phyloP scores from a whole-genome alignment of 164 flowering plant species.

The Amborella trichopoda region DNA sequence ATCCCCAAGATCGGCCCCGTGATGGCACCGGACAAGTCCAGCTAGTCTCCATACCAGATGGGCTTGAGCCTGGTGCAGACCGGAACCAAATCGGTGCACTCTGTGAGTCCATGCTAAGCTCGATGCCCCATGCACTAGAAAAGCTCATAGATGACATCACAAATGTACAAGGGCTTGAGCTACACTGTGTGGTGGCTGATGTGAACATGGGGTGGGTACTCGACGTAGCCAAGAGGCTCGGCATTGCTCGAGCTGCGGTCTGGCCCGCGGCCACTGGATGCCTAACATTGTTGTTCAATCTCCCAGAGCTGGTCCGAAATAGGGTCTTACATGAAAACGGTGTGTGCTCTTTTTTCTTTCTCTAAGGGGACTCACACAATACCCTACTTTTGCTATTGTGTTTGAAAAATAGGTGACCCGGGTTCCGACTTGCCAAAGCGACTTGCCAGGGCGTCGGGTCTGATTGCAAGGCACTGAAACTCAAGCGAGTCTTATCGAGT shows the following conservation, averaged over 20 bases:
- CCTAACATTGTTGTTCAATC: not conserved
- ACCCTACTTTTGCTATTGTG: too few species aligned
- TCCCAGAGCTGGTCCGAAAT: not conserved
- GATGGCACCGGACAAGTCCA: constrained; percentile 1
- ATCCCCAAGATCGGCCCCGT: not conserved
- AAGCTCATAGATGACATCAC: constrained; percentile 14
- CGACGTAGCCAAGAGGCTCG: constrained; percentile 1
- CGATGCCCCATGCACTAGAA: constrained; percentile 18
- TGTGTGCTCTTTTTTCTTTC: too few species aligned
- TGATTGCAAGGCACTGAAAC: too few species aligned
- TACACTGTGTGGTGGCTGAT: constrained; percentile 1
- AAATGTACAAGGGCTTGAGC: not conserved
- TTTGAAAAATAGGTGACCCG: too few species aligned
- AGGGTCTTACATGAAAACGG: not conserved
- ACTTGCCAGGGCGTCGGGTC: too few species aligned
- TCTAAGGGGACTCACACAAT: too few species aligned
- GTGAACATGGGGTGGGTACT: not conserved
- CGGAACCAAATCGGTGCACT: constrained; percentile 5
- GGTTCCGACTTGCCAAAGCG: too few species aligned
- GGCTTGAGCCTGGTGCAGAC: constrained; percentile 15
- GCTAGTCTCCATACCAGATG: constrained; percentile 27
- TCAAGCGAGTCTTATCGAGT: too few species aligned
- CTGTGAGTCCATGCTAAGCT: not conserved
- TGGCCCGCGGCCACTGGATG: constrained; percentile 1
- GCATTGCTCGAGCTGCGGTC: not conserved